phyloP scores from a whole-genome alignment of 140 eudicot species.

The Cichorium intybus region DNA sequence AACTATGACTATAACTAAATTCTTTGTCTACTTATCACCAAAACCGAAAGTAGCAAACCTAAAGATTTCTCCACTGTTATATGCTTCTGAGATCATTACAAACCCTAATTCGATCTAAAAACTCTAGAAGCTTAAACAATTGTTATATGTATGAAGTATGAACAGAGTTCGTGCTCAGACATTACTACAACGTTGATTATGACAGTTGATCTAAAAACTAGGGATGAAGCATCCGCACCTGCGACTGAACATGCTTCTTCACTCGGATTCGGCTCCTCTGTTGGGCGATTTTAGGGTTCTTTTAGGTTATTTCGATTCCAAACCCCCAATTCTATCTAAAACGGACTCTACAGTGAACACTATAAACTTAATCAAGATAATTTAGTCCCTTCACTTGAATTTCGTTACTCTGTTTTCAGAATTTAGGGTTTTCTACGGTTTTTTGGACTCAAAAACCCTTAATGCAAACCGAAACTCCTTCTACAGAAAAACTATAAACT shows the following conservation, averaged over 20 bases:
- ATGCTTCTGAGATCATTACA: no score
- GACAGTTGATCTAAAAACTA: neutral
- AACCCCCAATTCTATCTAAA: neutral
- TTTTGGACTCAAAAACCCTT: neutral
- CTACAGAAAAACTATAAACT: neutral
- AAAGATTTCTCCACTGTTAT: no score
- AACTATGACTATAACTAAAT: no score
- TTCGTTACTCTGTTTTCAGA: neutral
- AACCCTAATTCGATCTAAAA: neutral
- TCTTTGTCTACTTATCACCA: no score
- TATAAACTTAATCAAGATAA: neutral
- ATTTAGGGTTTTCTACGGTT: neutral
- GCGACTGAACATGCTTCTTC: neutral
- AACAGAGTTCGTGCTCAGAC: neutral
- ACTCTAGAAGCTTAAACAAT: neutral
- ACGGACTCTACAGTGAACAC: neutral
- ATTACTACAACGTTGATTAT: neutral
- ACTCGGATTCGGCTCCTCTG: neutral
- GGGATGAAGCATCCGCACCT: neutral
- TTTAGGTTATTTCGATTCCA: neutral
- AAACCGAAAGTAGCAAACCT: no score
- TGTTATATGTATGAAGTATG: neutral
- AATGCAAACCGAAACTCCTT: neutral
- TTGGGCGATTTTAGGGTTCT: neutral
- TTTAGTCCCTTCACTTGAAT: neutral